Evolutionary conservation across 176 grass and related monocot species (phyloP), one percentile per base, ranked within the genome.

Genomic region (Otatea glauca): DNA sequence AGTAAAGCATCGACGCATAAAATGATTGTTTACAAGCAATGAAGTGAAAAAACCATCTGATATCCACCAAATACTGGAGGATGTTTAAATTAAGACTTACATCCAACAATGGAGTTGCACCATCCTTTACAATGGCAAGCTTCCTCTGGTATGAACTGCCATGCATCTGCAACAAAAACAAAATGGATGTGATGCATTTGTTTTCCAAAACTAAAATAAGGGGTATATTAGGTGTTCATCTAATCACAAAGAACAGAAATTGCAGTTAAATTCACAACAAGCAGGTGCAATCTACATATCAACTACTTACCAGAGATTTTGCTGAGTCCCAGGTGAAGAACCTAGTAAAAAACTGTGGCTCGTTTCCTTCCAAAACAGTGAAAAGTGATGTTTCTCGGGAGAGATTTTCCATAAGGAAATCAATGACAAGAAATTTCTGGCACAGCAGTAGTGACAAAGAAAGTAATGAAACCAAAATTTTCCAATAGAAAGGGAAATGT

Each of bases 81-180:
- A 68, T 61, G 34, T 18, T 68, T 83, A 68, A 60, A 48, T 65
- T 41, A 27, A 48, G 34, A 74, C 77, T 93, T 96, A 96, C 96
- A 81, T 92, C 88, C 68, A 77, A 45, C 85, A 84, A 76, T 44
- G 87, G 90, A 74, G 65, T 49, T 72, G 86, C 69, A 58, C 84
- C 90, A 78, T 89, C 94, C 84, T 99, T 99, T 17, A 99, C 79
- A 68, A 94, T 78, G 45, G 89, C 78, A 77, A 99, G 80, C 81
- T 84, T 99, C 86, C 93, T 90, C 79, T 99, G 93, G 83, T 96
- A 99, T 77, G 96, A 99, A 90, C 94, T 96, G 25, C 96, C 96
- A 71, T 96, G 96, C 93, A 99, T 96, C 96, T 99, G 88, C 44
- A 84, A 53, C 29, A 32, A 72, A 84, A 88, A 72, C 37, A n/a